These are phyloP conservation scores for Toxicodendron radicans DNA, from an alignment of 345 rosid genomes.

Conservation along the genomic window DNA sequence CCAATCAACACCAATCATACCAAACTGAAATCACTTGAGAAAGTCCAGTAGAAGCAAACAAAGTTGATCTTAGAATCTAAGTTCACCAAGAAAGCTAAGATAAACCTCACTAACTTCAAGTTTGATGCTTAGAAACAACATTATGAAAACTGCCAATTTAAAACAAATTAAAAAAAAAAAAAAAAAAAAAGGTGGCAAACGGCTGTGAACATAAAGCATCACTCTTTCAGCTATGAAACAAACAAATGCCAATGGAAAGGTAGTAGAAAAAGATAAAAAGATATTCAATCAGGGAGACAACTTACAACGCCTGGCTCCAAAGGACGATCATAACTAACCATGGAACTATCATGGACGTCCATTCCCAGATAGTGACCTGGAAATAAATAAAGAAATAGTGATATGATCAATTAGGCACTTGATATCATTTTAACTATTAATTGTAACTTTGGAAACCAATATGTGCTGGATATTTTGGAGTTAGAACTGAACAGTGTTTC, in stretches of 20 bases:
- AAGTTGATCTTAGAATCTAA: neutral
- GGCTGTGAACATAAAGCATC: neutral
- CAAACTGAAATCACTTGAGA: neutral
- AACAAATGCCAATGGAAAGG: neutral
- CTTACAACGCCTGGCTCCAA: constrained; percentile 95
- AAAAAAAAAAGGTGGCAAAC: no score
- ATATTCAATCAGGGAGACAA: constrained; percentile 13
- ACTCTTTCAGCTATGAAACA: neutral
- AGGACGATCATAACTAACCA: constrained; percentile 64
- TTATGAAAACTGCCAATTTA: neutral
- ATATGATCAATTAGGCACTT: constrained; percentile 5
- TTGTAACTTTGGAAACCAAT: constrained; percentile 10
- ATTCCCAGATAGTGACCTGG: constrained; percentile 97
- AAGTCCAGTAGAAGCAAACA: neutral
- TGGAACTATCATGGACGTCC: constrained; percentile 95
- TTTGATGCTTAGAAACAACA: neutral
- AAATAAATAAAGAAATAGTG: constrained; percentile 10
- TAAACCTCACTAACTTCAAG: neutral
- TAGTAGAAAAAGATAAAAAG: neutral
- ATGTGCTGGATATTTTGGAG: neutral
- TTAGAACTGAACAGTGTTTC: neutral
- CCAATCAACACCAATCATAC: neutral
- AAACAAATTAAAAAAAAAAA: neutral
- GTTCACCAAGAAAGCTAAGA: neutral
- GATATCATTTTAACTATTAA: neutral